These are phyloP conservation scores for Salvia miltiorrhiza DNA, from an alignment of 257 asterid genomes.

Conservation along the genomic window DNA sequence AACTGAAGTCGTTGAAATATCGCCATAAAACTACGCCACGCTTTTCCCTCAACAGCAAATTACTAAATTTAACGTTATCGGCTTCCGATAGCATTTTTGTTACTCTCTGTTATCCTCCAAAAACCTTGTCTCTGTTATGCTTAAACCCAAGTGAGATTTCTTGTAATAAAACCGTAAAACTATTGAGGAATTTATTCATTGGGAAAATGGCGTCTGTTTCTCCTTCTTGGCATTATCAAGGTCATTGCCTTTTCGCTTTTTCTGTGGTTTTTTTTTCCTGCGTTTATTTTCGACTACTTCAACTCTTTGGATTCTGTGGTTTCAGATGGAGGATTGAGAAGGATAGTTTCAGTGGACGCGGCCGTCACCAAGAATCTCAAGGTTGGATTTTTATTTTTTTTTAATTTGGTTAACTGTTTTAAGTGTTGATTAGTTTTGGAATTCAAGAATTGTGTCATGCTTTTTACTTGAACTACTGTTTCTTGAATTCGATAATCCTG, in stretches of 20 bases:
- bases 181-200: neutral
- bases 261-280: neutral
- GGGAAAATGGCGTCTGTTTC: slow-evolving; percentile 36
- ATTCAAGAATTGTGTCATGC: neutral
- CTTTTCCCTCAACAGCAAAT: neutral
- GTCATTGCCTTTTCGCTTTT: slow-evolving; percentile 16
- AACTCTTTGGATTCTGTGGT: neutral
- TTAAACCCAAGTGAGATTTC: slow-evolving; percentile 22
- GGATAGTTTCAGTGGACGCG: slow-evolving; percentile 29
- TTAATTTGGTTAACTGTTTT: neutral
- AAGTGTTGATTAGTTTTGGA: neutral
- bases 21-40: neutral
- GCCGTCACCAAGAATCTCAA: slow-evolving; percentile 20
- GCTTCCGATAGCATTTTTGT: neutral
- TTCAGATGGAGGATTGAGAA: slow-evolving; percentile 41
- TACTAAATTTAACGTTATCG: neutral
- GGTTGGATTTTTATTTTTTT: slow-evolving; percentile 22
- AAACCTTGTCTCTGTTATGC: neutral
- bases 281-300: neutral
- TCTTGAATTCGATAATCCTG: neutral
- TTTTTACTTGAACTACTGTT: neutral
- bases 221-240: slow-evolving; percentile 51
- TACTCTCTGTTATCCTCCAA: slow-evolving; percentile 17
- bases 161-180: slow-evolving; percentile 7
- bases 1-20: neutral